These are phyloP conservation scores for Oleoguttula mirabilis DNA, from an alignment of 495 filamentous ascomycete species.

Conservation along the genomic window DNA sequence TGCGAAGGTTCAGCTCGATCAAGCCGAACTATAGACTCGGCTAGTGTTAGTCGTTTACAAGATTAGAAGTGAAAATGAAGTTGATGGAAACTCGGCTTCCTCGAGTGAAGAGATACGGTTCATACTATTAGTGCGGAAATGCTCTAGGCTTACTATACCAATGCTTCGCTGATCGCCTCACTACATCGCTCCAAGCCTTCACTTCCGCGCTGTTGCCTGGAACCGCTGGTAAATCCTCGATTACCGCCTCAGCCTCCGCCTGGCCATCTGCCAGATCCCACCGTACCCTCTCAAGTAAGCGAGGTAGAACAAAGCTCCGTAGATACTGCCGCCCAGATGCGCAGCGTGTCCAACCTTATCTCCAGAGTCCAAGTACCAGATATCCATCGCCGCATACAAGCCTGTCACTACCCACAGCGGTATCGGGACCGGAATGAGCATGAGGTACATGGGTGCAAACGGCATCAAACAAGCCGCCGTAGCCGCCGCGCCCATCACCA, in stretches of 20 bases:
- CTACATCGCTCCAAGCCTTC: too few relatives aligned
- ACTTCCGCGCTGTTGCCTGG: not conserved
- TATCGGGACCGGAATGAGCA: constrained; percentile 24
- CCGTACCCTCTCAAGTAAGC: constrained; percentile 16
- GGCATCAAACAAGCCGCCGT: constrained; percentile 19
- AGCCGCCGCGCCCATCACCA: constrained; percentile 26
- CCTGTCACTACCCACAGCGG: constrained; percentile 23
- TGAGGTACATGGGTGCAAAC: constrained; percentile 4
- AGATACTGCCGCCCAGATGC: constrained; percentile 27
- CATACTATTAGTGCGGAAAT: too few relatives aligned
- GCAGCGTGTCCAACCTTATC: constrained; percentile 23
- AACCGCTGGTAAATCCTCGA: not conserved
- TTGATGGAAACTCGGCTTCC: too few relatives aligned
- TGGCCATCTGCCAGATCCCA: constrained; percentile 8
- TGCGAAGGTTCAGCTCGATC: too few relatives aligned
- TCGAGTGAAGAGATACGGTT: too few relatives aligned
- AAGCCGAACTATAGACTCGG: too few relatives aligned
- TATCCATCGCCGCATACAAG: constrained; percentile 24
- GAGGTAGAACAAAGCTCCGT: constrained; percentile 26
- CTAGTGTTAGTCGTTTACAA: too few relatives aligned
- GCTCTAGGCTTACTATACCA: too few relatives aligned
- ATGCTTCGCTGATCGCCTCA: too few relatives aligned
- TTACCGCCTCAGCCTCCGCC: not conserved
- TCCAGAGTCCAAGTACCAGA: constrained; percentile 18
- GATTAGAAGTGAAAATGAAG: too few relatives aligned